Evolutionary conservation across 805 yeast species (phyloP).

Genomic region (Candida coquimbonensis): DNA sequence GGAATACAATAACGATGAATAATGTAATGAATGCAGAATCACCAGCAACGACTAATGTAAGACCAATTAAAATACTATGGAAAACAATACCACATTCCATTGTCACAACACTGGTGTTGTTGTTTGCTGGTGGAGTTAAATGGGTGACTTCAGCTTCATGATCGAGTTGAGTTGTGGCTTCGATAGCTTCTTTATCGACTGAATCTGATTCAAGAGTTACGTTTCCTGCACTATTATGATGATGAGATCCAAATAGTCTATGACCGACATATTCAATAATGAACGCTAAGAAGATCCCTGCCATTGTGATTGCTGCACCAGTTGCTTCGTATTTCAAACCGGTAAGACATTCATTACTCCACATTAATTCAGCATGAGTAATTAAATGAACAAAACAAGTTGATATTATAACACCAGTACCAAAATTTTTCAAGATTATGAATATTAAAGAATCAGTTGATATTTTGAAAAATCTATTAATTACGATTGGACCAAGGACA

Average conservation of each 20-base stretch:
- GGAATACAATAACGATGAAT: constrained; percentile 58
- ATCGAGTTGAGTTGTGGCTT: neutral
- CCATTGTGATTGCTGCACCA: constrained; percentile 15
- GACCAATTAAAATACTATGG: constrained; percentile 75
- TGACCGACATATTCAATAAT: constrained; percentile 12
- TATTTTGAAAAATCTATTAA: constrained; percentile 6
- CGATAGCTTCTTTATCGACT: neutral
- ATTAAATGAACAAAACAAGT: constrained; percentile 18
- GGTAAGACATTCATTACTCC: constrained; percentile 14
- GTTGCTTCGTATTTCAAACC: constrained; percentile 13
- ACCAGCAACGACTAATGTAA: constrained; percentile 69
- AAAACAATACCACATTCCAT: constrained; percentile 73
- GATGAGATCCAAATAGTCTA: constrained; percentile 4
- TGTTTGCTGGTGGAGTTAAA: neutral
- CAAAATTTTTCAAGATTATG: constrained; percentile 13
- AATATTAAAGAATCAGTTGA: constrained; percentile 7
- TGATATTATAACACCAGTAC: constrained; percentile 18
- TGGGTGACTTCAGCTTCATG: neutral
- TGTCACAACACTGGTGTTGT: constrained; percentile 32
- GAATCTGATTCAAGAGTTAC: neutral
- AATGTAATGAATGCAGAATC: constrained; percentile 56
- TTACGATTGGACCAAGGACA: constrained; percentile 12
- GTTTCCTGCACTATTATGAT: neutral
- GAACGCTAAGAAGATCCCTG: constrained; percentile 15
- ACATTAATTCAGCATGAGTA: constrained; percentile 14